phyloP scores from a whole-genome alignment of 495 filamentous ascomycete genomes.

The Terfezia claveryi region DNA sequence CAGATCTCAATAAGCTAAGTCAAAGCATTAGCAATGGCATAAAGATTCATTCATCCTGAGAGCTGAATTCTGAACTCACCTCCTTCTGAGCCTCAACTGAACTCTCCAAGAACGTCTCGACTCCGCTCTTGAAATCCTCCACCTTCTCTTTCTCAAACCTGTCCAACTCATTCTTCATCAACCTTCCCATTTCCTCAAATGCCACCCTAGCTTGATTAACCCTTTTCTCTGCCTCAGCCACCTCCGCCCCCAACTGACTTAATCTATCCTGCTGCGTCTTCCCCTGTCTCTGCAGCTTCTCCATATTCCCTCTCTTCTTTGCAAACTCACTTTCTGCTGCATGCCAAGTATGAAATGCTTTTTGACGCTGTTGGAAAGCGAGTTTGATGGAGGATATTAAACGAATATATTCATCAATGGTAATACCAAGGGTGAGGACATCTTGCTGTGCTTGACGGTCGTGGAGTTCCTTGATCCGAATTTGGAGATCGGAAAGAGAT shows the following conservation, averaged over 20 bases:
- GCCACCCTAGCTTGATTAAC: constrained; percentile 75
- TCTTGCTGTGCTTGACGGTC: constrained; percentile 95
- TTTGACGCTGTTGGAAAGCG: constrained; percentile 78
- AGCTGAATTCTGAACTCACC: constrained; percentile 29
- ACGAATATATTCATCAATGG: constrained; percentile 94
- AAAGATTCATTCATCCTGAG: not conserved
- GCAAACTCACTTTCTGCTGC: constrained; percentile 65
- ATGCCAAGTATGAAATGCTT: constrained; percentile 86
- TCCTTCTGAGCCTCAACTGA: constrained; percentile 97
- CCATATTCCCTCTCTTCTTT: constrained; percentile 66
- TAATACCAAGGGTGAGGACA: constrained; percentile 85
- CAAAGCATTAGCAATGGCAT: constrained; percentile 7
- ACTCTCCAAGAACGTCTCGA: constrained; percentile 91
- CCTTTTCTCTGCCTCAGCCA: constrained; percentile 74
- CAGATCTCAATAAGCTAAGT: constrained; percentile 88
- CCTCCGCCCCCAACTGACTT: constrained; percentile 76
- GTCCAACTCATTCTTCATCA: constrained; percentile 80
- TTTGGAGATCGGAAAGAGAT: constrained; percentile 72
- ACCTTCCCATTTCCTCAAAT: constrained; percentile 92
- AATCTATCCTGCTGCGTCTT: constrained; percentile 87
- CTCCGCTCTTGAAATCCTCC: constrained; percentile 94
- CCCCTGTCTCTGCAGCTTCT: constrained; percentile 80
- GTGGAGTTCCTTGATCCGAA: constrained; percentile 84
- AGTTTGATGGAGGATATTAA: constrained; percentile 83
- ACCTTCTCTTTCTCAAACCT: constrained; percentile 94